Conservation (phyloP, 23 red algal species). For the Gracilaria gracilis region DNA sequence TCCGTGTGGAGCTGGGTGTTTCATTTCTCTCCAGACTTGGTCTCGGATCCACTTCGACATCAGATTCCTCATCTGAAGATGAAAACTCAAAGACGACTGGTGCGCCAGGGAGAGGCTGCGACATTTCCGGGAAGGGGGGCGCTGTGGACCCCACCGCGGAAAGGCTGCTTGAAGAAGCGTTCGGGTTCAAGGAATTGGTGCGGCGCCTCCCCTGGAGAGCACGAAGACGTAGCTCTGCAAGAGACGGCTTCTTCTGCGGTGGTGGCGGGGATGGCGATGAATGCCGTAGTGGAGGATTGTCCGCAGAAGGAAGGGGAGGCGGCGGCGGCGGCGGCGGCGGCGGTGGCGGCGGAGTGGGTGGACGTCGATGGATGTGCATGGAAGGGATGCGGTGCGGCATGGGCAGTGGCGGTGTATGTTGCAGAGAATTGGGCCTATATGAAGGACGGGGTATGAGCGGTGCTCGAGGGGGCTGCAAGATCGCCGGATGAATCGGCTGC, state of each 20-base stretch:
- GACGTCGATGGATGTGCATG: neutral
- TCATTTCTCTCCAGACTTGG: neutral
- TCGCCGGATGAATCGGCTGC: neutral
- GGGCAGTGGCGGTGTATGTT: neutral
- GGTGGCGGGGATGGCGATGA: neutral
- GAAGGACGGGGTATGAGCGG: slow-evolving; percentile 29
- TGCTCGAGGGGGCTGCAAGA: slow-evolving; percentile 17
- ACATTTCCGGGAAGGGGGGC: neutral
- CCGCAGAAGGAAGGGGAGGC: neutral
- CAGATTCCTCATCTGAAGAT: neutral
- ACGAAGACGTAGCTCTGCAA: slow-evolving; percentile 41
- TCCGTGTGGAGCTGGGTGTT: neutral
- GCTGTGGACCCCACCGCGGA: neutral
- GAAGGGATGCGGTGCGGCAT: neutral
- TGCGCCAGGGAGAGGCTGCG: neutral
- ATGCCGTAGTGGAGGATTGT: neutral
- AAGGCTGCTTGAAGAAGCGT: neutral
- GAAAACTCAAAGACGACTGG: slow-evolving; percentile 27
- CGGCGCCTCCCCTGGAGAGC: slow-evolving; percentile 4
- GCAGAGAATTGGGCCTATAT: neutral
- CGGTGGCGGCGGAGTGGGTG: neutral
- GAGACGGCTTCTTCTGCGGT: slow-evolving; percentile 6
- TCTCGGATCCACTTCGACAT: neutral
- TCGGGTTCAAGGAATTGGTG: neutral
- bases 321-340: neutral